A percentile compares a stretch with the other conserved stretches of the same genome.
Conservation (phyloP, 2,329 filamentous ascomycete species). For the Coniochaeta prunicola region DNA sequence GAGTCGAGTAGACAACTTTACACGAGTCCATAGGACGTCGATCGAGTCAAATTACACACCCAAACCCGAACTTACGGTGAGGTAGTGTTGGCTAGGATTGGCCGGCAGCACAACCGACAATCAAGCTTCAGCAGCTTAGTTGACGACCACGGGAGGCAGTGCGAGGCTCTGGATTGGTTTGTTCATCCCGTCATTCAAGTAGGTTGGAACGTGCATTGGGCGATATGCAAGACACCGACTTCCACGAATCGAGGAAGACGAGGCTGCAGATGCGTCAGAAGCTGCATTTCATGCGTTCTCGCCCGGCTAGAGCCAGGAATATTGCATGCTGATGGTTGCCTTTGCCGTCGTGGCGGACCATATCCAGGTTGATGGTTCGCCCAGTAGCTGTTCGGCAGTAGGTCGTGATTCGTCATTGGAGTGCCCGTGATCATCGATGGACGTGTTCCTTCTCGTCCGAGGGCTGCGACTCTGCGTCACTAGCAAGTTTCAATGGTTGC, state of each 20-base stretch:
- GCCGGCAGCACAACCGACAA: not conserved
- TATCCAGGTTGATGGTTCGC: not conserved
- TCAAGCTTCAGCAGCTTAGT: not conserved
- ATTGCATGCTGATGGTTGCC: not conserved
- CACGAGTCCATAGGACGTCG: not conserved
- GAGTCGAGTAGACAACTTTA: not conserved
- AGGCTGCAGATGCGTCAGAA: not conserved
- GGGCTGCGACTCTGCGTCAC: not conserved
- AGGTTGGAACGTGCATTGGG: not conserved
- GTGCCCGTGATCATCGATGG: not conserved
- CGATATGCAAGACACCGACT: not conserved
- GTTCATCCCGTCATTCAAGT: not conserved
- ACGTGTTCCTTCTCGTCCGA: not conserved
- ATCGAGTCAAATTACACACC: not conserved
- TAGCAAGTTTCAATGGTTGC: not conserved
- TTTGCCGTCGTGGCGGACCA: not conserved
- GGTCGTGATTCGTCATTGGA: not conserved
- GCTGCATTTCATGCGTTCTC: not conserved
- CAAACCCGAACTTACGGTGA: not conserved
- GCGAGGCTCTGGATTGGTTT: not conserved
- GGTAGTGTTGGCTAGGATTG: not conserved
- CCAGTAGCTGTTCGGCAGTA: not conserved
- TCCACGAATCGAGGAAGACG: not conserved
- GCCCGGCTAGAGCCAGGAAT: not conserved
- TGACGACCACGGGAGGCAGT: not conserved